These are phyloP conservation scores for Exophiala dermatitidis DNA, from an alignment of 2,329 filamentous ascomycete genomes.

Conservation along the genomic window DNA sequence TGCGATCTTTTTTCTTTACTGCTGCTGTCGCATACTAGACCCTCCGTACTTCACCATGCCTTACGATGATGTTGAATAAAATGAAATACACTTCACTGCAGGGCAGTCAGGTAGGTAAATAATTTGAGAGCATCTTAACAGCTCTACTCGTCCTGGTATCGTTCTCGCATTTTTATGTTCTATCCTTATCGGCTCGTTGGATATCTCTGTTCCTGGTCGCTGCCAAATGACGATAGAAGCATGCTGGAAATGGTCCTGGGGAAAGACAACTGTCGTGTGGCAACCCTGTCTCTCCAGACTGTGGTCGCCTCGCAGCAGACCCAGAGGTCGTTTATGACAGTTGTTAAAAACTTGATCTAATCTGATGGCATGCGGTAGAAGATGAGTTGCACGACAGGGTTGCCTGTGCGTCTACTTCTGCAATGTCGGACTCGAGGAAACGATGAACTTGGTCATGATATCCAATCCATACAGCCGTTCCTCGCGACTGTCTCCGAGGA, in stretches of 20 bases:
- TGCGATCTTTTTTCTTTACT: neutral
- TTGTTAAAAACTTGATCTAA: slow-evolving; percentile 55
- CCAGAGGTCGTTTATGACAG: slow-evolving; percentile 37
- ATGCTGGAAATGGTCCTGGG: slow-evolving; percentile 21
- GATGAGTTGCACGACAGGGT: neutral
- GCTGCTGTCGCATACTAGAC: no score
- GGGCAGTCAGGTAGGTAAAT: neutral
- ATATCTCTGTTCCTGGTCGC: neutral
- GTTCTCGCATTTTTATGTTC: neutral
- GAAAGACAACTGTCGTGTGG: neutral
- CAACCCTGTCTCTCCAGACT: slow-evolving; percentile 15
- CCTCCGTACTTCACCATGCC: no score
- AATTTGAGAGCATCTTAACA: neutral
- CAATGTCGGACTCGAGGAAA: slow-evolving; percentile 19
- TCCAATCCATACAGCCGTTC: slow-evolving; percentile 44
- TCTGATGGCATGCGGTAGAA: slow-evolving; percentile 40
- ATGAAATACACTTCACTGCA: no score
- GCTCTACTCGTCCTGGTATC: neutral
- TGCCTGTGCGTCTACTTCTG: slow-evolving; percentile 4
- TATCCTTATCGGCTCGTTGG: neutral
- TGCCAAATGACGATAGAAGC: slow-evolving; percentile 34
- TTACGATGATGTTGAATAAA: no score
- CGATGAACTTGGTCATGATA: slow-evolving; percentile 23
- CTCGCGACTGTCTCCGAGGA: slow-evolving; percentile 44
- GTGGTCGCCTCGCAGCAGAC: slow-evolving; percentile 12